Base-by-base conservation (phyloP, 495 filamentous ascomycete species). In the Xylaria grammica region DNA sequence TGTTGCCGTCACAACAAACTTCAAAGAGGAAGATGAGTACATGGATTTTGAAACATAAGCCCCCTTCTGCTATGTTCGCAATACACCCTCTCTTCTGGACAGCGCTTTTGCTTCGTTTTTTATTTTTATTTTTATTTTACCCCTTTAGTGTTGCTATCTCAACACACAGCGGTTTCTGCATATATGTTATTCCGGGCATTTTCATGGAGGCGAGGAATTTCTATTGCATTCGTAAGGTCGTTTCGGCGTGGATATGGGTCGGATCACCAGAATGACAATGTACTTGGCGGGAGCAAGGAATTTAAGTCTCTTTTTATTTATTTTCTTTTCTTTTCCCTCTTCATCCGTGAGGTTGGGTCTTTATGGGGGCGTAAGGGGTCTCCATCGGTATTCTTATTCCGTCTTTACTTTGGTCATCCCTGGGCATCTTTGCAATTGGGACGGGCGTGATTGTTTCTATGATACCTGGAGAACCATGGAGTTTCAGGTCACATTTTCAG, bases 11-110 rank as follows among this genome's bases (percentile, higher is more conserved):
- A 78, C 78, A 8, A 68, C 90, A 71, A 84, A 84, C 71, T 93
- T 97, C 79, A 97, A 96, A 74, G 93, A 96, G 71, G 93, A 97
- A 74, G 93, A 96, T 67, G 92, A 94, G 71, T 93, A 90, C 65
- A 95, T 95, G 92, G 92, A 96, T 49, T 65, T 80, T 44, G 62
- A 64, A 0, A 56, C 50, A 73, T 73, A 2, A 51, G 52, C n/a
- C 4, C 5, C 34, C 29, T 60, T 60, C 54, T 48, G 15, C 49
- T 30, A 55, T 67, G 36, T 17, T 34, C 29, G 8, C n/a, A 30
- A 29, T 46, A 38, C 36, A 27, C 46, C 19, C 22, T 38, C 32
- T 64, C 61, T 67, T 69, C 34, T 63, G 53, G 34, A 8, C 29
- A 32, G 24, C 34, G 26, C 60, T 75, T 71, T 63, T 53, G 52